Evolutionary conservation across 257 asterid species (phyloP), one percentile per base, ranked within the genome.

Genomic region (Penstemon barbatus): DNA sequence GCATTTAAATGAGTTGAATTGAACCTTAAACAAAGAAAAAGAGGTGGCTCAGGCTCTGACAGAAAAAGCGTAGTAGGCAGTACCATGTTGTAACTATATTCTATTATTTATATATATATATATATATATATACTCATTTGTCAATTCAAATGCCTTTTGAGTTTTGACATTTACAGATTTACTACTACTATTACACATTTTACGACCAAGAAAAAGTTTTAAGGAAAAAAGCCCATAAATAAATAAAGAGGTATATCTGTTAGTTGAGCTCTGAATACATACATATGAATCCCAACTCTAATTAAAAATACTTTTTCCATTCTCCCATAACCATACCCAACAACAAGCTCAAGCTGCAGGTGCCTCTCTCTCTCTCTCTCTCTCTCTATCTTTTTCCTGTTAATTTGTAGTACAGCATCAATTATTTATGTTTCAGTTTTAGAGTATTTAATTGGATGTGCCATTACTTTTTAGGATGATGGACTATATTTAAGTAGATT

Each of bases 211-310:
- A 6, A 25, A 38, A 46, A 33, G 33, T 25, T 15, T 15, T 15
- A 15, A 63, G 1, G 8, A 1, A 5, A 63, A 61, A 15, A 38
- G 25, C 39, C 39, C n/a, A 56, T 10, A 25, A 56, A 19, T 13
- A 15, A 15, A 15, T 19, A 13, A 54, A 54, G 6, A 4, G 4
- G 19, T 19, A 8, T 46, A 25, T 63, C 5, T n/a, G 11, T 62
- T 25, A 8, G 43, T 63, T 63, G 57, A 63, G 25, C 41, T 38
- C 40, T 63, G 68, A 63, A 63, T 63, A 44, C 46, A 33, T 61
- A 11, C 52, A 61, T 40, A 41, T 61, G 18, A 25, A 25, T 25
- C 33, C 49, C 49, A 61, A 11, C 57, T 48, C 45, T 56, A 0
- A 25, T 25, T 25, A 25, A 25, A 25, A 19, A 8, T 33, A 36